phyloP scores from a whole-genome alignment of 768 basidiomycete species.

The Mycena sanguinolenta region DNA sequence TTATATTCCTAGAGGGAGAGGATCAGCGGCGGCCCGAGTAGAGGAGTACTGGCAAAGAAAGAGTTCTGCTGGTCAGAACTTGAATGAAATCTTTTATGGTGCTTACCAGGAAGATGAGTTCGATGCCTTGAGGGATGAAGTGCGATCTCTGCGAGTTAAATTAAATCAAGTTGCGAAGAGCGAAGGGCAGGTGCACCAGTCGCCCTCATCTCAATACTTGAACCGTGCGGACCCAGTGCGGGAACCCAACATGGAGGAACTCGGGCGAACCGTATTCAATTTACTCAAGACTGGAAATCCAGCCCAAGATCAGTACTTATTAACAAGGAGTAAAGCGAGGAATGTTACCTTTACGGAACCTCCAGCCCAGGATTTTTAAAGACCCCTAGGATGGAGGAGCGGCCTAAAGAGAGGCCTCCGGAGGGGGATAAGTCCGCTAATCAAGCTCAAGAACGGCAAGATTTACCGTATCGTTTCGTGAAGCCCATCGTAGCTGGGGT shows the following conservation, averaged over 20 bases:
- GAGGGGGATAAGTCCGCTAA: not conserved
- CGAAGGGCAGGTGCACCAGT: not conserved
- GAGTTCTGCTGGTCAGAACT: not conserved
- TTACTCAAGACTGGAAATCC: not conserved
- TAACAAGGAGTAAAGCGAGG: not conserved
- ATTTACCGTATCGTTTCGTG: conserved; percentile 1
- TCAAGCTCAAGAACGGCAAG: not conserved
- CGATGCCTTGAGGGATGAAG: not conserved
- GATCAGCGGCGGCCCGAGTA: not conserved
- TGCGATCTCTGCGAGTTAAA: not conserved
- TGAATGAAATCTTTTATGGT: not conserved
- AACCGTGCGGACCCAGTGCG: not conserved
- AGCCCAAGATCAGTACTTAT: not conserved
- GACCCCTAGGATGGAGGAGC: conserved; percentile 5
- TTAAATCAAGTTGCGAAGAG: not conserved
- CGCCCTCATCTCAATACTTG: no score
- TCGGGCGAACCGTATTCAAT: not conserved
- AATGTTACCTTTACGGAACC: not conserved
- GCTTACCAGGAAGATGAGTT: not conserved
- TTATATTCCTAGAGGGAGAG: conserved; percentile 12
- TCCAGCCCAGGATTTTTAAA: conserved; percentile 13
- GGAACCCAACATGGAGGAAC: not conserved
- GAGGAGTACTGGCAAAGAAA: conserved; percentile 13
- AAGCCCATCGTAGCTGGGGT: not conserved
- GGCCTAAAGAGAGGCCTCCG: not conserved